Percentiles rank a stretch among this genome's conserved stretches.
These are phyloP conservation scores for Chaetoceros tenuissimus DNA, from an alignment of 108 stramenopile genomes.

Conservation along the genomic window DNA sequence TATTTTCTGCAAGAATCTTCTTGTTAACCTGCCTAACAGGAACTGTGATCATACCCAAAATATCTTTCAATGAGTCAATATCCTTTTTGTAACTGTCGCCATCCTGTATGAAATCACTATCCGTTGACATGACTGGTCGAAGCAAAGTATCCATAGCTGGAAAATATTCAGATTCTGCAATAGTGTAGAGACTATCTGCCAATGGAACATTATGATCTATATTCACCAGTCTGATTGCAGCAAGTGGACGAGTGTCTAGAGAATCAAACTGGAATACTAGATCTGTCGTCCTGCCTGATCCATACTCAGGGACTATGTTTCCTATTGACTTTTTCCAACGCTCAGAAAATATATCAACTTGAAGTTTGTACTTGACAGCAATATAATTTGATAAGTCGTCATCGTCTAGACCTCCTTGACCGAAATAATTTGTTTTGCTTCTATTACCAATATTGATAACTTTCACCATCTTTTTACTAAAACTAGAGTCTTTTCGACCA, in stretches of 20 bases:
- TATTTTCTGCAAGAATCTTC: neutral
- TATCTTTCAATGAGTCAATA: slow-evolving; percentile 29
- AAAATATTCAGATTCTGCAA: no score
- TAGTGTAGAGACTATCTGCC: no score
- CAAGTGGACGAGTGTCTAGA: no score
- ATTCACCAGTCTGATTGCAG: no score
- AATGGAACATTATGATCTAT: no score
- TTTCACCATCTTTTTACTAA: no score
- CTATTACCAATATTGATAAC: no score
- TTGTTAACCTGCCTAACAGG: slow-evolving; percentile 12
- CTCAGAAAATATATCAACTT: neutral
- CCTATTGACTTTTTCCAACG: neutral
- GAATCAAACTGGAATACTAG: neutral
- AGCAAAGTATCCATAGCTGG: no score
- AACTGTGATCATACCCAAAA: slow-evolving; percentile 23
- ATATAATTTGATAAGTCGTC: neutral
- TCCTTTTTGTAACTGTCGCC: slow-evolving; percentile 1
- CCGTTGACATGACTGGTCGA: no score
- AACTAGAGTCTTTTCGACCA: no score
- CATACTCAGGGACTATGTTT: neutral
- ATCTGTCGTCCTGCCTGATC: neutral
- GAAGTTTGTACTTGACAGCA: neutral
- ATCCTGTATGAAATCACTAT: no score
- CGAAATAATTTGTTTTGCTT: no score
- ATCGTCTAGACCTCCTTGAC: neutral